A percentile compares a stretch with the other conserved stretches of the same genome.
These are phyloP conservation scores for Rubus parviflorus DNA, from an alignment of 306 rosid genomes.

Conservation along the genomic window DNA sequence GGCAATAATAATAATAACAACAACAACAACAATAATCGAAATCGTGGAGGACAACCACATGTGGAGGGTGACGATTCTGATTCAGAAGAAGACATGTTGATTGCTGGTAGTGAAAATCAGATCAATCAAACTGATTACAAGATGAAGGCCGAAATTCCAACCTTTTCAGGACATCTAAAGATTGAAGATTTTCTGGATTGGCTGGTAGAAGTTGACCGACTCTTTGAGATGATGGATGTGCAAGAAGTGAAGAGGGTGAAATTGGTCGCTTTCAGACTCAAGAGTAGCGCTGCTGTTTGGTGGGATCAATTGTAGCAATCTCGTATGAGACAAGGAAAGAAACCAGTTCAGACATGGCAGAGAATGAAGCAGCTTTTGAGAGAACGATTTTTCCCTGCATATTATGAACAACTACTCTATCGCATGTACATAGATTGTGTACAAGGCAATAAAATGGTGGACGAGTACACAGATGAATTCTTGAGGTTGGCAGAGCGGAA, in stretches of 20 bases:
- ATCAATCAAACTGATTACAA: too few relatives aligned
- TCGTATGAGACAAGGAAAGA: not conserved
- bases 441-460: not conserved
- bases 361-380: not conserved
- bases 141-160: not conserved
- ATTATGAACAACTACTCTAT: not conserved
- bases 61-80: too few relatives aligned
- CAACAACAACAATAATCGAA: too few relatives aligned
- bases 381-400: not conserved
- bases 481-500: not conserved
- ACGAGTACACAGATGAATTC: not conserved
- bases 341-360: not conserved
- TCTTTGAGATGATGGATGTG: not conserved
- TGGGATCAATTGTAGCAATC: not conserved
- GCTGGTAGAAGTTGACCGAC: not conserved
- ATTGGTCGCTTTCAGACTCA: not conserved
- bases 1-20: too few relatives aligned
- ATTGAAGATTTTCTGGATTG: not conserved
- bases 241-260: not conserved
- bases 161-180: not conserved
- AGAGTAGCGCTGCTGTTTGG: not conserved
- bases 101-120: too few relatives aligned
- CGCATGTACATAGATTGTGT: not conserved
- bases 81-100: too few relatives aligned
- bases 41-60: too few relatives aligned